Evolutionary conservation across 441 rosid species (phyloP).

Genomic region (Aquilaria agallochum): DNA sequence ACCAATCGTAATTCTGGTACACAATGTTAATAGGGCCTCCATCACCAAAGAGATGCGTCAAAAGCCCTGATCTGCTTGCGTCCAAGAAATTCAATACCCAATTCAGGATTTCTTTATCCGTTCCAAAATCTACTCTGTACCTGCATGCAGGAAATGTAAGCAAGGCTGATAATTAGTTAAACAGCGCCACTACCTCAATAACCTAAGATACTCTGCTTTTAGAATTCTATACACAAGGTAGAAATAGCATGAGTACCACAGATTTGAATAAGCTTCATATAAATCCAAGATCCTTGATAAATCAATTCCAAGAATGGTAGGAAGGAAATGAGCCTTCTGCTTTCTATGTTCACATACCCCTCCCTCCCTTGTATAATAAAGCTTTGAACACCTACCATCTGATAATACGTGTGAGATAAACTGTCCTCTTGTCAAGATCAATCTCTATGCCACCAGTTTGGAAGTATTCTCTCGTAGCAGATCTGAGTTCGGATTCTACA

Average conservation of each 20-base stretch:
- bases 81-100: conserved; percentile 75
- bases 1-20: conserved; percentile 77
- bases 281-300: no score
- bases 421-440: conserved; percentile 52
- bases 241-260: no score
- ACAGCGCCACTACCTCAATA: no score
- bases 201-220: no score
- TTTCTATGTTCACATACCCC: no score
- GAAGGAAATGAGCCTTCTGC: no score
- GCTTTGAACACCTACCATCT: conserved; percentile 45
- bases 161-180: no score
- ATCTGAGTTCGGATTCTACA: conserved; percentile 59
- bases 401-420: conserved; percentile 56
- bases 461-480: conserved; percentile 66
- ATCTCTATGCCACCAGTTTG: conserved; percentile 57
- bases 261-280: no score
- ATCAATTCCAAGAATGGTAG: no score
- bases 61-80: conserved; percentile 67
- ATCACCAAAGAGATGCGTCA: conserved; percentile 70
- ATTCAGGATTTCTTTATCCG: conserved; percentile 58
- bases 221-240: no score
- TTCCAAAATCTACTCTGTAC: conserved; percentile 65
- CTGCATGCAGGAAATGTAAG: conserved; percentile 22
- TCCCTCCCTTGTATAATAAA: not conserved
- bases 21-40: conserved; percentile 56